A percentile compares a stretch with the other conserved stretches of the same genome.
Evolutionary conservation across 148 eudicot genomes (phyloP).

Genomic region (Silene latifolia): DNA sequence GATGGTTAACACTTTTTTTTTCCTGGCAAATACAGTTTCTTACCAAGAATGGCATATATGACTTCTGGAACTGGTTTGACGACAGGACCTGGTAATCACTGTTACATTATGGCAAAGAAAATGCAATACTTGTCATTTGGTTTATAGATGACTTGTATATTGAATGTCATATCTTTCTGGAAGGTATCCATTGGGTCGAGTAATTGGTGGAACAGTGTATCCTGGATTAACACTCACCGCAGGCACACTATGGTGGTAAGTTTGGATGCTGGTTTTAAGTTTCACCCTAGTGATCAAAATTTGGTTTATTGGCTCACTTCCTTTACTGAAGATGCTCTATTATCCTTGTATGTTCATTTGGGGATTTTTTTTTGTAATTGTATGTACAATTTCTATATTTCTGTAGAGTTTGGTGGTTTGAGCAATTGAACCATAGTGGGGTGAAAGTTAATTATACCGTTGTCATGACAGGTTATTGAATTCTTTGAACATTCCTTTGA

Average conservation of each 20-base stretch:
- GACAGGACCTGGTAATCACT: slow-evolving; percentile 90
- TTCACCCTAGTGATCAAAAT: not conserved
- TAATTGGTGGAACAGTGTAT: slow-evolving; percentile 98
- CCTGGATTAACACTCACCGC: slow-evolving; percentile 97
- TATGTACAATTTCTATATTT: not conserved
- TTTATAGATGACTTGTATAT: not conserved
- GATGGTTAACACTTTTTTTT: not conserved
- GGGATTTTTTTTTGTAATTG: not conserved
- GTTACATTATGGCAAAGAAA: slow-evolving; percentile 3
- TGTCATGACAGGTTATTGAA: slow-evolving; percentile 62
- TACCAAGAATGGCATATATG: slow-evolving; percentile 89
- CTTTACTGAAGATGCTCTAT: not conserved
- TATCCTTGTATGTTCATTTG: not conserved
- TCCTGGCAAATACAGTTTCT: slow-evolving; percentile 46
- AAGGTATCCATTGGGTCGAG: slow-evolving; percentile 99
- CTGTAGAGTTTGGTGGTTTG: not conserved
- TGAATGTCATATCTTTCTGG: slow-evolving; percentile 16
- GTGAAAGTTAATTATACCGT: not conserved
- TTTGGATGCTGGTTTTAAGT: slow-evolving; percentile 17
- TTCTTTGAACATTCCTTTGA: slow-evolving; percentile 86
- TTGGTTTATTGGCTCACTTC: not conserved
- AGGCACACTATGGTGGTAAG: slow-evolving; percentile 95
- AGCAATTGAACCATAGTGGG: not conserved
- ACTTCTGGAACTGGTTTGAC: slow-evolving; percentile 99
- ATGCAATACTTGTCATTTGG: not conserved